Base-by-base conservation (phyloP, 176 grass and related monocot species). In the Olyra latifolia region DNA sequence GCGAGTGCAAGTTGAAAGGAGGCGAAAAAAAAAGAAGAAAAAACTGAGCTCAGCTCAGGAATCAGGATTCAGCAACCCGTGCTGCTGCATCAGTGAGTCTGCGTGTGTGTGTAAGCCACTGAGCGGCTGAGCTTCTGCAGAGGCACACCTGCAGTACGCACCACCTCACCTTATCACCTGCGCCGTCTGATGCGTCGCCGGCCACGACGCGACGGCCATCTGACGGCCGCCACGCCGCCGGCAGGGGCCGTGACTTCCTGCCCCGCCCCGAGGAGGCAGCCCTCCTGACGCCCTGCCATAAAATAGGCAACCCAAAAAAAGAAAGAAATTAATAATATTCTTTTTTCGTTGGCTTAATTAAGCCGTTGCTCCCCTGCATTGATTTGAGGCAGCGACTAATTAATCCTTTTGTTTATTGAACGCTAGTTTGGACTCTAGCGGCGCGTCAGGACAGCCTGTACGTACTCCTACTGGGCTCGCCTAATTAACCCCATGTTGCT, bases 191-290 rank as follows among this genome's bases (percentile, higher is more conserved):
- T 14, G 67, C 56, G 12, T 8, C 73, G 27, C 46, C 56, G 5
- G 45, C 17, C 24, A 2, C 13, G 78, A 70, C 56, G 52, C 27
- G 76, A 80, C 71, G 20, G 56, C 35, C 20, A 72, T 55, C 46
- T 64, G 79, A 54, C 17, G 48, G 47, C 66, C 3, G 44, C 20
- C 49, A 25, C 74, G 38, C 11, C 52, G 28, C 24, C 48, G 43
- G 22, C 30, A 2, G 8, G 48, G 22, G 74, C 16, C 63, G 73
- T 72, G 89, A 87, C 81, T 80, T 70, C 64, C 84, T 91, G 89
- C 77, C 57, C 24, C 89, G 43, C 49, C 40, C 1, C 42, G 9
- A 66, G 89, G 89, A 81, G 85, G 85, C 89, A 91, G 65, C 60
- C 27, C 16, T 29, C 72, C 73, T 82, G 79, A 25, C 55, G 57